Evolutionary conservation across 805 yeast species (phyloP), one percentile per base, ranked within the genome.

Genomic region (Pichia deserticola): DNA sequence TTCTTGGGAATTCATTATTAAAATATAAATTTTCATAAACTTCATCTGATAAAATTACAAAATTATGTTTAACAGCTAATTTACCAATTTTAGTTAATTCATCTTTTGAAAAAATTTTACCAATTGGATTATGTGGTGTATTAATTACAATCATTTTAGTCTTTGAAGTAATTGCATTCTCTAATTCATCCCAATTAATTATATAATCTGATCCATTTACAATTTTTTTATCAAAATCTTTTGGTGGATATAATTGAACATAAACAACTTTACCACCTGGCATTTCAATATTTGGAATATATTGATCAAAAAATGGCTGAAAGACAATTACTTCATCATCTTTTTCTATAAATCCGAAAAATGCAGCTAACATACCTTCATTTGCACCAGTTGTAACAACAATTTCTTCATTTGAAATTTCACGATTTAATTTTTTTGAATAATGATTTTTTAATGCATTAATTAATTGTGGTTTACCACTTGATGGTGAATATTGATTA

Each of bases 261-360:
- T 89, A 89, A 44, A 83, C 89, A 32, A 88, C 89, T 60, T 82
- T 86, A 40, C 96, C 99, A 36, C 98, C 98, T 5, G 95, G 82
- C 71, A 93, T 78, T 66, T 89, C 93, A 61, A 93, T 86, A 67
- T 93, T 92, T 50, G 97, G 81, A 56, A 93, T 87, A 68, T 93
- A 93, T 69, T 93, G 99, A 62, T 93, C 99, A 63, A 93, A 93
- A 64, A 89, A 93, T 3, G 99, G 99, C 67, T 92, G 96, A 63
- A 93, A 86, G 12, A 93, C 97, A 65, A 93, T 86, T 29, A 84
- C 99, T 66, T 93, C 99, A 60, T 93, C 99, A 27, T 95, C 97
- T 1, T 81, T 78, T 42, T 86, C 77, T 55, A 93, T 68, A 57
- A 89, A 84, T 0, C 95, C 99, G 51, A 89, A 84, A 63, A 90